Percentiles rank a stretch among this genome's conserved stretches.
Conservation (phyloP, 768 basidiomycete species). For the Kwoniella dejecticola region DNA sequence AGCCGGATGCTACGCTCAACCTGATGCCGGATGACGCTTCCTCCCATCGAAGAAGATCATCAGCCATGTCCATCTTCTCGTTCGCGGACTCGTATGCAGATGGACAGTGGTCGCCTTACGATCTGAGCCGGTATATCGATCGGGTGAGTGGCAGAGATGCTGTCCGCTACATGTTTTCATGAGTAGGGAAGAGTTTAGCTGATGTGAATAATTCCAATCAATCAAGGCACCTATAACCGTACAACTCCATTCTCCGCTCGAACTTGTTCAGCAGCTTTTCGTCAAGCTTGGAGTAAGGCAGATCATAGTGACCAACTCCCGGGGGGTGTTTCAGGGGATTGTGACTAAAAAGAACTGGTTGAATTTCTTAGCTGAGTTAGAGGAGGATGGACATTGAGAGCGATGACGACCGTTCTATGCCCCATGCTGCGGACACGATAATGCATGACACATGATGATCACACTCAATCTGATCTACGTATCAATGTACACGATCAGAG, state of each 20-base stretch:
- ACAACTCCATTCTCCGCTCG: slow-evolving; percentile 79
- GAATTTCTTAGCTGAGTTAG: slow-evolving; percentile 74
- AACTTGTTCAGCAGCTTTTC: slow-evolving; percentile 90
- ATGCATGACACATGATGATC: no score
- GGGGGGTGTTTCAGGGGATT: slow-evolving; percentile 84
- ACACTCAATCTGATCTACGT: no score
- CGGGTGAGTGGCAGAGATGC: slow-evolving; percentile 68
- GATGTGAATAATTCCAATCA: no score
- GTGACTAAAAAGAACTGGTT: slow-evolving; percentile 96
- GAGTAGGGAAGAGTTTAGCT: no score
- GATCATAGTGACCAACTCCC: slow-evolving; percentile 76
- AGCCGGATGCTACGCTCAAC: slow-evolving; percentile 66
- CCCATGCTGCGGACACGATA: no score
- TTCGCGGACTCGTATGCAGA: slow-evolving; percentile 38
- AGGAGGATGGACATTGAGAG: slow-evolving; percentile 25
- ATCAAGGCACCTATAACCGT: slow-evolving; percentile 91
- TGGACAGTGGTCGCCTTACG: slow-evolving; percentile 54
- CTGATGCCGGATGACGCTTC: slow-evolving; percentile 59
- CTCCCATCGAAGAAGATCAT: slow-evolving; percentile 20
- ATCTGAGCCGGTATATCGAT: slow-evolving; percentile 89
- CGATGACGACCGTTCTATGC: no score
- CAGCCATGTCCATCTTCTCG: slow-evolving; percentile 42
- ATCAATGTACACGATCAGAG: no score
- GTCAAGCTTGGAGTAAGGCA: slow-evolving; percentile 91
- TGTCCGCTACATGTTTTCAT: no score